A percentile compares a stretch with the other conserved stretches of the same genome.
phyloP scores from a whole-genome alignment of 345 rosid species.

The Syzygium aromaticum region DNA sequence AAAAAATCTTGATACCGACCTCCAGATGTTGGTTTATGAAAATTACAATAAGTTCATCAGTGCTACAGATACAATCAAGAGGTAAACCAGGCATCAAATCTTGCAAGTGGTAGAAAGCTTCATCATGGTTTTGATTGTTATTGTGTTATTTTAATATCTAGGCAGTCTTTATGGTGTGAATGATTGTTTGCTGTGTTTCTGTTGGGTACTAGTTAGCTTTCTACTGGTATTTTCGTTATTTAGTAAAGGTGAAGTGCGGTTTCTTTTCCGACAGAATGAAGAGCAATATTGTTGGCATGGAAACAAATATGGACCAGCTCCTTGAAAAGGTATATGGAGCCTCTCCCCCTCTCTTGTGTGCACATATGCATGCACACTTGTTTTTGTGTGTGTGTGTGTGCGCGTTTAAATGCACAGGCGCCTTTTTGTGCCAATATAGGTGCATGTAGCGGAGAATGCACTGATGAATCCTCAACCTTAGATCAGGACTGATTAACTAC shows the following conservation, averaged over 20 bases:
- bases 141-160: neutral
- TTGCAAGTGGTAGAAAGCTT: neutral
- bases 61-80: constrained; percentile 95
- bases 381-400: too few relatives aligned
- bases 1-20: constrained; percentile 93
- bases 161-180: neutral
- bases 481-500: neutral
- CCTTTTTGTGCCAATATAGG: neutral
- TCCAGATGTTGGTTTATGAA: constrained; percentile 96
- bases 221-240: neutral
- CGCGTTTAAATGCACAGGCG: neutral
- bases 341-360: neutral
- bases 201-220: neutral
- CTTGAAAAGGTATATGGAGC: constrained; percentile 60
- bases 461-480: neutral
- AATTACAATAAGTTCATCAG: constrained; percentile 96
- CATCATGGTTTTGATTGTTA: neutral
- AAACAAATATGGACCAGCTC: constrained; percentile 89
- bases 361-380: neutral
- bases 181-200: neutral
- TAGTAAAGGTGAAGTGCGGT: neutral
- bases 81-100: constrained; percentile 23
- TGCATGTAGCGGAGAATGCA: neutral
- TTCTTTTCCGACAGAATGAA: constrained; percentile 70
- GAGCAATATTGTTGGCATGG: constrained; percentile 95